Percentiles rank a stretch among this genome's conserved stretches.
Evolutionary conservation across 1,284 basidiomycete genomes (phyloP).

Genomic region (Ceratobasidium sp.): DNA sequence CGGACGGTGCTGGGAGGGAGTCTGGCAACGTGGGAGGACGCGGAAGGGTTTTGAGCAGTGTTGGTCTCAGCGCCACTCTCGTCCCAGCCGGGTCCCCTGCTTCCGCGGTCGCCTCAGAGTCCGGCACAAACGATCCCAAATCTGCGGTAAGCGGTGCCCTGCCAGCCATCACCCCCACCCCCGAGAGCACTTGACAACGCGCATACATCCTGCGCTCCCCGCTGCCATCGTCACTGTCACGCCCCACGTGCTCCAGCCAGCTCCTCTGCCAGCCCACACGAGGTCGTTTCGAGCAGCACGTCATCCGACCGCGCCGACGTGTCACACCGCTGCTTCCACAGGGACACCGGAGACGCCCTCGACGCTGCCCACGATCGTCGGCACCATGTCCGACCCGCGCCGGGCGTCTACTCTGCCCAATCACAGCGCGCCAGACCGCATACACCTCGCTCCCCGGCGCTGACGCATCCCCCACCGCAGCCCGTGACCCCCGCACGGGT

Average conservation of each 20-base stretch:
- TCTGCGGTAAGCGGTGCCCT: constrained; percentile 21
- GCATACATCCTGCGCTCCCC: neutral
- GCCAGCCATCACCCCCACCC: neutral
- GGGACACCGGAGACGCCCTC: neutral
- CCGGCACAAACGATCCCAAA: neutral
- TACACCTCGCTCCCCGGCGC: neutral
- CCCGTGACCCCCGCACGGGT: neutral
- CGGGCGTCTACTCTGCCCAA: neutral
- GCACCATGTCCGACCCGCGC: neutral
- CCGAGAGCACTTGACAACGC: neutral
- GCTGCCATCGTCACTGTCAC: neutral
- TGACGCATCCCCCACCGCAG: neutral
- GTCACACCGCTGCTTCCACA: neutral
- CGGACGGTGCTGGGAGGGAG: neutral
- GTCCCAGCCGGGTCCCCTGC: neutral
- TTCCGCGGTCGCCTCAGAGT: neutral
- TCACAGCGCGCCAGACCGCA: neutral
- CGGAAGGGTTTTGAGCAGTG: constrained; percentile 1
- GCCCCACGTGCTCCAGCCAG: neutral
- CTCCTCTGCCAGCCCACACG: neutral
- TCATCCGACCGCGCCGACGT: neutral
- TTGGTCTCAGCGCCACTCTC: constrained; percentile 1
- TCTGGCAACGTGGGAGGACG: constrained; percentile 10
- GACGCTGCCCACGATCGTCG: neutral
- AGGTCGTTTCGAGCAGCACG: neutral